Base-by-base conservation (phyloP, 257 asterid genomes). In the Datura wrightii region DNA sequence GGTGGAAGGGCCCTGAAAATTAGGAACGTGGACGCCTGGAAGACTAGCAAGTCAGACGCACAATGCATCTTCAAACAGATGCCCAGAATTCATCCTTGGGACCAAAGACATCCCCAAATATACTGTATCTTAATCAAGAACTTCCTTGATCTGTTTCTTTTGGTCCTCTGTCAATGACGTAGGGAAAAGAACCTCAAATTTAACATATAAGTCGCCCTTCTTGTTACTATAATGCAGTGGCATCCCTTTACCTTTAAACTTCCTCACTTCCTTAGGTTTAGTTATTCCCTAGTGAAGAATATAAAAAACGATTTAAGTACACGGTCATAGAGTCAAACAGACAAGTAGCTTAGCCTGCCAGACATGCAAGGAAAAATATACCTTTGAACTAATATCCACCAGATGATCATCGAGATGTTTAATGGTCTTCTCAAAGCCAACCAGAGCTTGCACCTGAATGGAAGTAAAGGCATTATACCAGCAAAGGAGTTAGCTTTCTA, bases 171-270 rank as follows among this genome's bases (percentile, higher is more conserved):
- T 90, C 83, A 96, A 87, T 42, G 97, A 90, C 48, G 88, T 74
- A 7, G 99, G 99, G 90, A 96, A 96, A 34, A 94, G 88, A 70
- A 96, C 98, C 93, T 96, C 99, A 80, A 96, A 96, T 8, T 90
- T 88, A 69, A 96, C 94, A 8, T 92, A 91, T 37, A 96, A 83
- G 86, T 94, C 97, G 8, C 99, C 99, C 88, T 93, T 94, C 92
- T 93, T 94, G 93, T 96, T 92, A 79, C 91, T 93, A 56, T 87
- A 92, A 86, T 94, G 98, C 41, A 93, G 83, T 5, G 98, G 98
- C 98, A 96, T 96, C 44, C 99, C 99, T 91, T 96, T 95, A 31
- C 97, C 95, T 89, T 93, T 93, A 80, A 91, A 92, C 89, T 93
- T 94, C 92, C 90, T 94, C 85, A 94, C 96, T 88, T 96, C 94